Evolutionary conservation across 805 yeast genomes (phyloP), one percentile per base, ranked within the genome.

Genomic region (Cyberlindnera mrakii): DNA sequence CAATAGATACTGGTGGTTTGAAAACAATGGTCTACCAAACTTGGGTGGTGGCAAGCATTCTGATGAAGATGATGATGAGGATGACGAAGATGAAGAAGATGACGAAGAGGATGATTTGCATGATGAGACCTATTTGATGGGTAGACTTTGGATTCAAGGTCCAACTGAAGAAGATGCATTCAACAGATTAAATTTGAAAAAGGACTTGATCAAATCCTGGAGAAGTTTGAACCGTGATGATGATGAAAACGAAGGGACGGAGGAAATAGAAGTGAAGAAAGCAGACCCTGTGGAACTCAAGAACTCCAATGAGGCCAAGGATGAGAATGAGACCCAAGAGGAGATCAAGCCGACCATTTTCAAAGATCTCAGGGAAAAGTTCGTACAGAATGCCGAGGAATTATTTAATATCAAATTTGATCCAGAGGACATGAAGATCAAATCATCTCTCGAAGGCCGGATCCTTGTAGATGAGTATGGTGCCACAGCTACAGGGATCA

Each of bases 1-100:
- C 60, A 93, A 93, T 65, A 71, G 90, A 50, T 93, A 91, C 60
- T 93, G 96, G 95, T 93, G 96, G 96, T 80, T 89, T 58, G 98
- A 91, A 56, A 72, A 73, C 49, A 83, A 84, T 56, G 99, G 98
- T 0, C 68, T 88, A 38, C 87, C 89, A 4, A 69, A 70, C 7
- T 54, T 71, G 32, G 70, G 67, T 40, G 67, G 67, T 11, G 59
- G 63, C 31, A 68, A 63, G 33, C 53, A 64, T 16, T 44, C 50
- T 13, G 49, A 51, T 16, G 54, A 39, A 10, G 54, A 51, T 32
- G 64, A 53, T 1, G 66, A 54, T 2, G 62, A 61, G 0, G 52
- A 49, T 6, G 67, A 57, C 17, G 74, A 59, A 0, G 76, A 62
- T 4, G 77, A 67, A 1, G 72, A 70, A 11, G 67, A 65, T 3